A percentile compares a stretch with the other conserved stretches of the same genome.
These are phyloP conservation scores for Amanita subjunquillea DNA, from an alignment of 768 basidiomycete genomes.

Conservation along the genomic window DNA sequence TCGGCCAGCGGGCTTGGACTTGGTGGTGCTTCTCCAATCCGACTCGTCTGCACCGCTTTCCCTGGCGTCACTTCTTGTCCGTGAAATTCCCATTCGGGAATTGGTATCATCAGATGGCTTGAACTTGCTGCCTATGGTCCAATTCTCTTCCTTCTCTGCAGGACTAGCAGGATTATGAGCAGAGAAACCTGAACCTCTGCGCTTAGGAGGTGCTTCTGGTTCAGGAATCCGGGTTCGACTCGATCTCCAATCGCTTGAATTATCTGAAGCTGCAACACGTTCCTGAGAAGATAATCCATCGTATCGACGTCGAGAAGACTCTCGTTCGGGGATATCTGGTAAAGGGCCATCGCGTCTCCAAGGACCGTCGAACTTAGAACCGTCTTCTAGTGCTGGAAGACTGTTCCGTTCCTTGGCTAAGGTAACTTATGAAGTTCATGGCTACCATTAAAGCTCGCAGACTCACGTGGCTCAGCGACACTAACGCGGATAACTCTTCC, in stretches of 20 bases:
- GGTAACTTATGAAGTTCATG: constrained; percentile 7
- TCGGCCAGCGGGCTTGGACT: constrained; percentile 30
- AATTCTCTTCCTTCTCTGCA: constrained; percentile 74
- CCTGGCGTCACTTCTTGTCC: constrained; percentile 42
- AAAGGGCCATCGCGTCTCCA: constrained; percentile 89
- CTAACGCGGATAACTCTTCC: constrained; percentile 81
- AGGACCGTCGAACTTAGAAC: constrained; percentile 69
- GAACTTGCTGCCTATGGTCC: constrained; percentile 71
- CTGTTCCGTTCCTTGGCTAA: constrained; percentile 69
- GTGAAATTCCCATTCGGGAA: constrained; percentile 31
- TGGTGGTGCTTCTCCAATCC: constrained; percentile 58
- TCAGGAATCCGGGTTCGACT: constrained; percentile 36
- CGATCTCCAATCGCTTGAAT: constrained; percentile 64
- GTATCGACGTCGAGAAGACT: constrained; percentile 54
- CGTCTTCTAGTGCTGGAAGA: constrained; percentile 56
- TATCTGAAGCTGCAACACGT: constrained; percentile 42
- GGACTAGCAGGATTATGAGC: constrained; percentile 28
- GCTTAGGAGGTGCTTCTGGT: constrained; percentile 34
- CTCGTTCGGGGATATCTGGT: constrained; percentile 52
- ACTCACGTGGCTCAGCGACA: constrained; percentile 94
- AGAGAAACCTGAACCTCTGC: constrained; percentile 50
- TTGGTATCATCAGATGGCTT: constrained; percentile 36
- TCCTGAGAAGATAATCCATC: constrained; percentile 40
- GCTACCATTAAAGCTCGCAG: neutral
- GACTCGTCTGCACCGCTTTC: constrained; percentile 42